Percentiles rank a stretch among this genome's conserved stretches.
phyloP scores from a whole-genome alignment of 1,139 yeast genomes.

The Taphrina communis region DNA sequence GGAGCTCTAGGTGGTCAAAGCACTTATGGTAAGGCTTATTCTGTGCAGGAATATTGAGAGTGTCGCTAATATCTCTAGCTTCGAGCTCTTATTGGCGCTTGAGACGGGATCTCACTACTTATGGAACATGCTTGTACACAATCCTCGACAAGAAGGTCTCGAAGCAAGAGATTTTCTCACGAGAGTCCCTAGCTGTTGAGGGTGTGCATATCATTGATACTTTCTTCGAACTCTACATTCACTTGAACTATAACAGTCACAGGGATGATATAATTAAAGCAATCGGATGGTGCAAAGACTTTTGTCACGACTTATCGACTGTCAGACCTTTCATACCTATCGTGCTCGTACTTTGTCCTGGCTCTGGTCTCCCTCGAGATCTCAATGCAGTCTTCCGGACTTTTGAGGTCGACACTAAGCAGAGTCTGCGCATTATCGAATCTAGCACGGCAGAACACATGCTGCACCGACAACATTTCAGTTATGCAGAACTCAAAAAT shows the following conservation, averaged over 20 bases:
- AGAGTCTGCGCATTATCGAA: slow-evolving; percentile 22
- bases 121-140: slow-evolving; percentile 17
- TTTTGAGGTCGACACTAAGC: background rate
- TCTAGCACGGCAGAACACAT: slow-evolving; percentile 22
- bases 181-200: background rate
- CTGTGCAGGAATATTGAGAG: background rate
- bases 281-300: slow-evolving; percentile 7
- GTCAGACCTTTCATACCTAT: slow-evolving; percentile 35
- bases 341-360: slow-evolving; percentile 24
- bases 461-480: slow-evolving; percentile 15
- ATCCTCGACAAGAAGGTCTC: background rate
- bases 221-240: slow-evolving; percentile 33
- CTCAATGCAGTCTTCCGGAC: slow-evolving; percentile 30
- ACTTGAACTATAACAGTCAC: background rate
- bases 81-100: slow-evolving; percentile 32
- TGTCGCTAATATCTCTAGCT: background rate
- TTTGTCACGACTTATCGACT: slow-evolving; percentile 4
- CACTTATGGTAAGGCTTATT: slow-evolving; percentile 12
- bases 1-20: slow-evolving; percentile 21
- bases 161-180: background rate
- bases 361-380: slow-evolving; percentile 34
- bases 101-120: slow-evolving; percentile 8
- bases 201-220: slow-evolving; percentile 31
- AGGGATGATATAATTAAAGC: slow-evolving; percentile 22
- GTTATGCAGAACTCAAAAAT: slow-evolving; percentile 11